Evolutionary conservation across 495 filamentous ascomycete genomes (phyloP), one percentile per base, ranked within the genome.

Genomic region (Cairneyella variabilis): DNA sequence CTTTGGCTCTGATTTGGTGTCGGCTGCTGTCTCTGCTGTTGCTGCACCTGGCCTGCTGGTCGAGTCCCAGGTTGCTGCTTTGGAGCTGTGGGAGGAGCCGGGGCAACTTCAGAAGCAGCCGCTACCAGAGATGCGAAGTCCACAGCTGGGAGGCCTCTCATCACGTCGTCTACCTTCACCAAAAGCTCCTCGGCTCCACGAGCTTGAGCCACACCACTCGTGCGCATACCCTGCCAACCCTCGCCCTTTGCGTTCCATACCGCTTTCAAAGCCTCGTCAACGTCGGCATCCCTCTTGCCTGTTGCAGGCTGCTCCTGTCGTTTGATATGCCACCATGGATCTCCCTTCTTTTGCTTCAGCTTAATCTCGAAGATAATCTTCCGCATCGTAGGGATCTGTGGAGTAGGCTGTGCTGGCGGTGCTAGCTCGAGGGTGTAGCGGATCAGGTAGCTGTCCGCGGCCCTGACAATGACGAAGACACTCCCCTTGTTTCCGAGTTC

Each of bases 361-460:
- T 50, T 64, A 21, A 82, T 55, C 27, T 70, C 65, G 22, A 78
- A 57, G 8, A 63, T 66, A 18, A 78, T 34, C 16, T 58, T 64
- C 9, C 69, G 63, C 3, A 27, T 10, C 9, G 2, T 37, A 9
- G 50, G 16, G 4, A n/a, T n/a, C n/a, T n/a, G n/a, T n/a, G 43
- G 45, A 22, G 36, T 46, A 20, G 26, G 48, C 23, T 41, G 17
- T 14, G 40, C 39, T n/a, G 54, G 58, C 11, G 52, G 45, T 3
- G 54, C 22, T 11, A 48, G 42, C 3, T 64, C 44, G 9, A 77
- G 57, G 17, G 49, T 56, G 47, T 81, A 83, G 27, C 70, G 70
- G 3, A 84, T 48, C 5, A 68, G 60, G 42, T 75, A 70, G 71
- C 73, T 78, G 48, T 80, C 74, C 3, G 77, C 52, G 9, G 68